Evolutionary conservation across 805 yeast species (phyloP).

Genomic region (Saccharomycopsis olivae): DNA sequence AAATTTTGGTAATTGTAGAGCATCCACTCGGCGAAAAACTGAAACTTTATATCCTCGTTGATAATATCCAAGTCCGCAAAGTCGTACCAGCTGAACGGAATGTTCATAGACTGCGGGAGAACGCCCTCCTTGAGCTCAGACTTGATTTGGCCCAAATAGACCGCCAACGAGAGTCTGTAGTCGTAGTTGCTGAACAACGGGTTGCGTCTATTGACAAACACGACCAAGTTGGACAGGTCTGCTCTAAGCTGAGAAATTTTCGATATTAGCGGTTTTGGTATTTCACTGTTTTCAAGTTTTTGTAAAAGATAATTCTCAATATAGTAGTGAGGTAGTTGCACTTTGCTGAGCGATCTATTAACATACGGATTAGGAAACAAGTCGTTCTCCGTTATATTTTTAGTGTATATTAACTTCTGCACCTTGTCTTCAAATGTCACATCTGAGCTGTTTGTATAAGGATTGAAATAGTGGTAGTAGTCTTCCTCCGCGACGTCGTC

Average conservation of each 20-base stretch:
- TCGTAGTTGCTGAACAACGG: conserved; percentile 1
- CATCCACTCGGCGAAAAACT: conserved; percentile 1
- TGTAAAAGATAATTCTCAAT: not conserved
- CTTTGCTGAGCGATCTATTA: not conserved
- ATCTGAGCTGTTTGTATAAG: not conserved
- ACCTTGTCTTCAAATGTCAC: not conserved
- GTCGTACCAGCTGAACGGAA: conserved; percentile 17
- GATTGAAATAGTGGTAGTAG: conserved; percentile 1
- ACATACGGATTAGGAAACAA: not conserved
- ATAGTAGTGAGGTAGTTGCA: not conserved
- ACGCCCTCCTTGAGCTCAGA: not conserved
- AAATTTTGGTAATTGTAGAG: conserved; percentile 5
- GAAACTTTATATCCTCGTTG: conserved; percentile 8
- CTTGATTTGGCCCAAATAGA: not conserved
- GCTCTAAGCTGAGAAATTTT: not conserved
- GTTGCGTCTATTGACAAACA: not conserved
- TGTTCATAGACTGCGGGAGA: too few species aligned
- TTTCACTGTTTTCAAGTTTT: not conserved
- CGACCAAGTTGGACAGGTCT: not conserved
- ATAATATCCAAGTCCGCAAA: conserved; percentile 9
- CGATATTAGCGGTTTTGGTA: not conserved
- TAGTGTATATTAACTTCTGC: not conserved
- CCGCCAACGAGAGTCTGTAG: conserved; percentile 2
- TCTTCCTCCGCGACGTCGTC: not conserved
- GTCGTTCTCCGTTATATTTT: not conserved